Evolutionary conservation across 1,284 basidiomycete genomes (phyloP), one percentile per base, ranked within the genome.

Genomic region (Ganoderma boninense): DNA sequence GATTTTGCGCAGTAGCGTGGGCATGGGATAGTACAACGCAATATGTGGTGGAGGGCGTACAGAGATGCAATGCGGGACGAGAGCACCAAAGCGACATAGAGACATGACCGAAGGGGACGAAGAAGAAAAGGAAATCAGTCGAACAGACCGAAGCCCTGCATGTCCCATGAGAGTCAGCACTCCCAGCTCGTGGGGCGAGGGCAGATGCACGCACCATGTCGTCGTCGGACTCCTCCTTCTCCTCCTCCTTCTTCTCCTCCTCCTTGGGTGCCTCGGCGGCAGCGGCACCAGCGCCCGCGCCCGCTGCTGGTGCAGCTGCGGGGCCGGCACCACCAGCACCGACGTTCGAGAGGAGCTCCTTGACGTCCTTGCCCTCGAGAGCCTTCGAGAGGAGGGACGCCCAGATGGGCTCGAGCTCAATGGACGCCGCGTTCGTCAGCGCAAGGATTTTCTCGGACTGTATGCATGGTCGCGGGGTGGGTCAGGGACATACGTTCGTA

Each of bases 321-420:
- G 93, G 92, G 78, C 90, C 93, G 77, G 89, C 96, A 79, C 94
- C 94, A 76, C 94, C 93, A 65, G 92, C 86, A 78, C 95, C 94
- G 75, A 97, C 93, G 86, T 96, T 97, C 76, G 94, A 95, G 72
- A 98, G 89, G 75, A 99, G 87, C 67, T 97, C 96, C 86, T 97
- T 98, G 80, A 99, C 89, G 85, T 99, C 92, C 90, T 98, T 98
- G 79, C 97, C 97, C 86, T 98, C 97, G 67, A 99, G 92, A 49
- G 97, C 97, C 85, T 99, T 99, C 77, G 97, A 94, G 80, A 99
- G 93, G 78, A 99, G 93, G 62, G 92, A 86, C 72, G 97, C 97
- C 97, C 97, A 99, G 88, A 99, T 99, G 74, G 96, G 90, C 87
- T 99, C 98, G 73, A 98, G 82, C 65, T 98, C 96, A 73, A 95